Base-by-base conservation (phyloP, 2,329 filamentous ascomycete genomes). In the Trichoderma oligosporum region DNA sequence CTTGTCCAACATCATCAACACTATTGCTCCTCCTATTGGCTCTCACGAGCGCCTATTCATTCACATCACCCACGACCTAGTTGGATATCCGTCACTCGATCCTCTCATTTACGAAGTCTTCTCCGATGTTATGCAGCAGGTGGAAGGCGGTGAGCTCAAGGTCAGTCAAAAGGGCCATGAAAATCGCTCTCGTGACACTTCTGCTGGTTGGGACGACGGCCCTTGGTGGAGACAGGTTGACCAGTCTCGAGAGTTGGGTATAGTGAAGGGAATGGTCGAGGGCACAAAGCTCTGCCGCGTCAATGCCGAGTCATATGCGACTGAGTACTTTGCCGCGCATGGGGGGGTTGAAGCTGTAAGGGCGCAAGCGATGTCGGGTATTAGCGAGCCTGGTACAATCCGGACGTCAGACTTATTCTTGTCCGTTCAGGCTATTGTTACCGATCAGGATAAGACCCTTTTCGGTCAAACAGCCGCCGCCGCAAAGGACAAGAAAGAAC, bases 1-100 rank as follows among this genome's bases (percentile, higher is more conserved):
- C 44, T 96, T 99, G 70, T 93, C 92, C 70, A 91, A 91, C 68
- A 88, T 99, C 67, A 84, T 99, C 61, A 90, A 97, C 72, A 97
- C 92, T 24, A 86, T 99, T 62, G 94, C 94, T 0, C 94, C 94
- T 44, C 94, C 94, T 9, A 99, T 99, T 68, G 92, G 91, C 56
- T 94, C 93, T 7, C 94, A 99, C 74, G 94, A 99, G 75, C 89
- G 93, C 48, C 87, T 99, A 7, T 88, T 95, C 67, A 97, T 99
- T 66, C 94, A 99, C 76, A 95, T 94, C 62, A 96, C 93, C 7
- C 94, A 99, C 77, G 94, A 97, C 72, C 83, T 99, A 41, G 86
- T 91, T 64, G 91, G 91, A 64, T 99, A 99, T 71, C 94, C 94
- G 2, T 93, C 91, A 16, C 84, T 99, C 65, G 93, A 97, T 70